Base-by-base conservation (phyloP, 1,284 basidiomycete genomes). In the Schizopora paradoxa region DNA sequence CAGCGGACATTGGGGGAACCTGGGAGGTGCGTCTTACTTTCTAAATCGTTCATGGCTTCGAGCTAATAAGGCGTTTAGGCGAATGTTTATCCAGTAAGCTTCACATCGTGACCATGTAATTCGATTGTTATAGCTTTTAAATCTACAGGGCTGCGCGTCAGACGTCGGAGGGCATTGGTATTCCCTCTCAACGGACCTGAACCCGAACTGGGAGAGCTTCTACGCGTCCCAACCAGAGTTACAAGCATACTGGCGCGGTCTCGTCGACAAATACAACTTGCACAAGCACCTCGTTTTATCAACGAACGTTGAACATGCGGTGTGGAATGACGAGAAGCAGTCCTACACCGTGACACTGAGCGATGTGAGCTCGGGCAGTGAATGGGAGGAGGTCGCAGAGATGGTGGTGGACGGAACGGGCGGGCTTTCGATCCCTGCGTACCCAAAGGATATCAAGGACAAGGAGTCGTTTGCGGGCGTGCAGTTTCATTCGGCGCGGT, bases 91-190 rank as follows among this genome's bases (percentile, higher is more conserved):
- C 72, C 53, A 63, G 63, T 16, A 47, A 70, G 2, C 54, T 69
- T 41, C 54, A 72, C 25, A 61, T 74, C 36, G 59, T 23, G 4
- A 18, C 13, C 23, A 34, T 14, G 18, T 18, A 41, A 18, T 28
- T n/a, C 11, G 41, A n/a, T 31, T 22, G 16, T 16, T 3, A 48
- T 34, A 22, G 18, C 23, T 10, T 11, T 5, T 19, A 27, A 21
- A 8, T 29, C 18, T 66, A 54, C 5, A 76, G 69, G 74, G 76
- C 11, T 77, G 76, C 49, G 73, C 72, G 6, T 74, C 70, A n/a
- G 74, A 79, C 52, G 63, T 76, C 19, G 66, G 72, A 8, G 73
- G 60, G 5, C 76, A 77, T 54, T 76, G 74, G 70, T 78, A 78
- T 55, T 72, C 68, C 35, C 68, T 78, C 36, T 81, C 78, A 5